Conservation (phyloP, 192 early-diverging fungal genomes). For the Rhizophagus prolifer region DNA sequence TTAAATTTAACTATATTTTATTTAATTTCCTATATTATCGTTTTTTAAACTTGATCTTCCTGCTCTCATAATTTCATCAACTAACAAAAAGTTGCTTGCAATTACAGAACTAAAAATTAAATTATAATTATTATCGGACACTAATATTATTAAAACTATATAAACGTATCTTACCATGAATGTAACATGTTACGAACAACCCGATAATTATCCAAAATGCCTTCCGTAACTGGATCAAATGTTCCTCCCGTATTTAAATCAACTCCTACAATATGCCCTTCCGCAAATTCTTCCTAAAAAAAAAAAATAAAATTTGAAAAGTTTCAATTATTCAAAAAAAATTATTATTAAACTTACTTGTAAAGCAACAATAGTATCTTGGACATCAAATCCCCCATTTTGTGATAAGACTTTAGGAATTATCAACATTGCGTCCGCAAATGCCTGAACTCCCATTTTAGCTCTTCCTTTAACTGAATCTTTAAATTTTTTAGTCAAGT, state of each 20-base stretch:
- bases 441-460: slow-evolving; percentile 96
- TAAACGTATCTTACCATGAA: slow-evolving; percentile 63
- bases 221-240: slow-evolving; percentile 86
- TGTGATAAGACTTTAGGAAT: slow-evolving; percentile 95
- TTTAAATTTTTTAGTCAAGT: slow-evolving; percentile 88
- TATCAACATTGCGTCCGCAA: slow-evolving; percentile 93
- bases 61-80: slow-evolving; percentile 97
- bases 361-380: slow-evolving; percentile 91
- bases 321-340: not conserved
- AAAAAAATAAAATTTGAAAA: not conserved
- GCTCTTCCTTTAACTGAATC: slow-evolving; percentile 86
- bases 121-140: not conserved
- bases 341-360: slow-evolving; percentile 46
- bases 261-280: slow-evolving; percentile 89
- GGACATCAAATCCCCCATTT: slow-evolving; percentile 95
- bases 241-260: slow-evolving; percentile 94
- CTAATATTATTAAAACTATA: not conserved
- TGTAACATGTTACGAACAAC: slow-evolving; percentile 95
- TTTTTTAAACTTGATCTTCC: slow-evolving; percentile 32
- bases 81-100: slow-evolving; percentile 94
- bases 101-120: slow-evolving; percentile 77
- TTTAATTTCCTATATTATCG: slow-evolving; percentile 27
- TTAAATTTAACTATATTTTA: not conserved
- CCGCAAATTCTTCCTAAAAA: slow-evolving; percentile 78
- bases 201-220: slow-evolving; percentile 99